Percentiles rank a stretch among this genome's conserved stretches.
phyloP scores from a whole-genome alignment of 768 basidiomycete species.

The Nevesoporus exiguus region DNA sequence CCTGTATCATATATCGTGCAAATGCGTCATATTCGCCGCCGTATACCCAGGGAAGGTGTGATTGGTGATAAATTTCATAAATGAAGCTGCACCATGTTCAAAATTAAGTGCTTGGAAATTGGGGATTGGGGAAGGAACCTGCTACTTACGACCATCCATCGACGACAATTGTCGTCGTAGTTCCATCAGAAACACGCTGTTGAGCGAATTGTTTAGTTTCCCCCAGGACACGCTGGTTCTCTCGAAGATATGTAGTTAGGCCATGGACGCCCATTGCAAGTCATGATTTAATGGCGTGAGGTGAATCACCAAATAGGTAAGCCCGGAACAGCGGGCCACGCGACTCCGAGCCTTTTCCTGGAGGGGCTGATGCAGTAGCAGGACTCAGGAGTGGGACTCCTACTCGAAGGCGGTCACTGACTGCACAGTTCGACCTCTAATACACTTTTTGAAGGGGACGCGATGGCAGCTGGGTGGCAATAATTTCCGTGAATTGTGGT shows the following conservation, averaged over 20 bases:
- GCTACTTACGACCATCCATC: conserved; percentile 85
- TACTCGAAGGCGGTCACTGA: not conserved
- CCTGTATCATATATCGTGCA: conserved; percentile 40
- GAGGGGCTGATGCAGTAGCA: too few relatives aligned
- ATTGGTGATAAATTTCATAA: conserved; percentile 58
- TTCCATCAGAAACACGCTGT: conserved; percentile 1
- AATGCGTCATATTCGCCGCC: conserved; percentile 76
- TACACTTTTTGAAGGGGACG: conserved; percentile 1
- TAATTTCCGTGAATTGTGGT: not conserved
- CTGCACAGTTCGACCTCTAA: not conserved
- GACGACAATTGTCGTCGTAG: conserved; percentile 54
- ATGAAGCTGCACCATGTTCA: conserved; percentile 55
- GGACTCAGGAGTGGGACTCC: not conserved
- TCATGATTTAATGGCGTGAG: conserved; percentile 8
- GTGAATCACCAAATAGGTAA: conserved; percentile 1
- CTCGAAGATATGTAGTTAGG: conserved; percentile 48
- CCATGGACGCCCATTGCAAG: conserved; percentile 50
- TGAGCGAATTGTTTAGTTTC: conserved; percentile 33
- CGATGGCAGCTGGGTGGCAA: conserved; percentile 5
- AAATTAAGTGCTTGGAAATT: conserved; percentile 4
- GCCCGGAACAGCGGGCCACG: not conserved
- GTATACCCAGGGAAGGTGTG: conserved; percentile 76
- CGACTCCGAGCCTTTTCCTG: too few relatives aligned
- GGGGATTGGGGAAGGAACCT: not conserved
- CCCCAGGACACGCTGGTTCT: conserved; percentile 40